A percentile compares a stretch with the other conserved stretches of the same genome.
Evolutionary conservation across 352 stramenopile genomes (phyloP).

Genomic region (Peronospora tabacina): DNA sequence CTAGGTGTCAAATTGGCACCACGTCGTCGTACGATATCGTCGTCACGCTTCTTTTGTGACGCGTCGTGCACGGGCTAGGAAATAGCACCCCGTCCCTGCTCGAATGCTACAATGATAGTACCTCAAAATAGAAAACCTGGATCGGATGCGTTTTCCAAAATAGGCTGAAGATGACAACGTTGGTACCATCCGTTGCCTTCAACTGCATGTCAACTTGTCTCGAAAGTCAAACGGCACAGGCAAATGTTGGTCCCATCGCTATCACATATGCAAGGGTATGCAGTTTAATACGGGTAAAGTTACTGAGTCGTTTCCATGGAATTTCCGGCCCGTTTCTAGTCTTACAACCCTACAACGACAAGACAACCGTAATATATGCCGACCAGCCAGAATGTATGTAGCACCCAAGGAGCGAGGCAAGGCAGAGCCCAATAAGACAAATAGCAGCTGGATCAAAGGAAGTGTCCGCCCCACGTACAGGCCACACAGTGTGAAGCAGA

Average conservation of each 20-base stretch:
- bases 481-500: neutral
- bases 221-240: too few species aligned
- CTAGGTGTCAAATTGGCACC: neutral
- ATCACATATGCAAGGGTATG: neutral
- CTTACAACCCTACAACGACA: conserved; percentile 15
- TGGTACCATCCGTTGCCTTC: conserved; percentile 3
- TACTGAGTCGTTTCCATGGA: conserved; percentile 10
- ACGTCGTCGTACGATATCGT: conserved; percentile 1
- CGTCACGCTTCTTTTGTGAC: too few species aligned
- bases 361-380: conserved; percentile 19
- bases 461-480: neutral
- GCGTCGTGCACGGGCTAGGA: too few species aligned
- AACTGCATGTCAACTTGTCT: conserved; percentile 1
- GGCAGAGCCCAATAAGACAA: conserved; percentile 6
- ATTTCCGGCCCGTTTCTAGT: conserved; percentile 18
- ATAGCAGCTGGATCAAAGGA: neutral
- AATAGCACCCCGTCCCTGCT: too few species aligned
- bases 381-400: conserved; percentile 26
- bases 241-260: neutral
- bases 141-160: neutral
- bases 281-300: neutral
- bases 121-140: too few species aligned
- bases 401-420: conserved; percentile 14
- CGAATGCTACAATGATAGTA: too few species aligned
- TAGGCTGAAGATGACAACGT: conserved; percentile 19